These are phyloP conservation scores for Naematelia encephala DNA, from an alignment of 768 basidiomycete species.

Conservation along the genomic window DNA sequence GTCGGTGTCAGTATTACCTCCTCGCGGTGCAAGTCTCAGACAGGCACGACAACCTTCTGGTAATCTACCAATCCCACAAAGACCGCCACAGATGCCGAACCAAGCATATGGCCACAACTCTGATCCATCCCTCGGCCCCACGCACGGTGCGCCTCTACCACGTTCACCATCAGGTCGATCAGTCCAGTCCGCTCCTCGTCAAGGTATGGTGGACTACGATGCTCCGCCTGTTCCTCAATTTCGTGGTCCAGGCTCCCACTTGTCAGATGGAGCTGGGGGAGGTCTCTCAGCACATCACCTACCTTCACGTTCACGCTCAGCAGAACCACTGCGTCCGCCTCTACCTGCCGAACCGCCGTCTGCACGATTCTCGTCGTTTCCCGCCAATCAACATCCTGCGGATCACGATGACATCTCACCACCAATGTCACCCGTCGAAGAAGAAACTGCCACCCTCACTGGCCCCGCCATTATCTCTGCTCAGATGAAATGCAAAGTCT, in stretches of 20 bases:
- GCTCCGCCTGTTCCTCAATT: constrained; percentile 32
- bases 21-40: constrained; percentile 40
- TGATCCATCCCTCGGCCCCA: constrained; percentile 12
- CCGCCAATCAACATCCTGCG: constrained; percentile 8
- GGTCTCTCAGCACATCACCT: constrained; percentile 6
- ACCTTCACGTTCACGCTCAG: constrained; percentile 47
- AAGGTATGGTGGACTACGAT: constrained; percentile 14
- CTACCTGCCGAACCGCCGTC: constrained; percentile 35
- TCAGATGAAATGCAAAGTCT: constrained; percentile 97
- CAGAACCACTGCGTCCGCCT: constrained; percentile 45
- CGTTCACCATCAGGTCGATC: constrained; percentile 43
- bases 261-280: constrained; percentile 21
- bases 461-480: constrained; percentile 77
- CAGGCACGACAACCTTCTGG: constrained; percentile 14
- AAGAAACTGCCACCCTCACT: constrained; percentile 55
- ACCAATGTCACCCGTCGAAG: constrained; percentile 69
- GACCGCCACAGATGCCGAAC: constrained; percentile 14
- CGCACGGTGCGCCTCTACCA: constrained; percentile 24
- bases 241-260: constrained; percentile 27
- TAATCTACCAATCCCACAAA: not conserved
- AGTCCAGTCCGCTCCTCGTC: constrained; percentile 29
- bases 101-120: constrained; percentile 14
- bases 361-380: constrained; percentile 41
- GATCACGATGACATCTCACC: constrained; percentile 56
- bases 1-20: constrained; percentile 24